Conservation (phyloP, 371 early-diverging fungal species). For the Zychaea mexicana region DNA sequence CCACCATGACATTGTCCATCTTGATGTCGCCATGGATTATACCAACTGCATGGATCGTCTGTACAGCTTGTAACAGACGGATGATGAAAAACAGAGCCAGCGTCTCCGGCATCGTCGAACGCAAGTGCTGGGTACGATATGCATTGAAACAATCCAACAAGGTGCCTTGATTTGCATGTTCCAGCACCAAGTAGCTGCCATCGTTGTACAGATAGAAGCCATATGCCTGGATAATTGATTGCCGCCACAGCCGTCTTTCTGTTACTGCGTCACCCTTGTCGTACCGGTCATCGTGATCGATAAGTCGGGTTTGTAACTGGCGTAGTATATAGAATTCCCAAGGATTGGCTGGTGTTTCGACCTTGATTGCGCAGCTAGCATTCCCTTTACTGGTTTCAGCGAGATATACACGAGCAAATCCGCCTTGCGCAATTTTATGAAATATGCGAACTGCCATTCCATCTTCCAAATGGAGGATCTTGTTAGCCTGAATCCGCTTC, state of each 20-base stretch:
- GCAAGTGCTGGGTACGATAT: constrained; percentile 2
- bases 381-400: constrained; percentile 8
- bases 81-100: constrained; percentile 29
- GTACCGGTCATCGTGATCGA: too few species aligned
- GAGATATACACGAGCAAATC: constrained; percentile 36
- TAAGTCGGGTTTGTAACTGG: constrained; percentile 18
- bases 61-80: constrained; percentile 27
- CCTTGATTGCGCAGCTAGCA: constrained; percentile 28
- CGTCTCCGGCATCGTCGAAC: constrained; percentile 35
- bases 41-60: constrained; percentile 27
- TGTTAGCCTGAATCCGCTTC: background rate
- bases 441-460: background rate
- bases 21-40: constrained; percentile 55
- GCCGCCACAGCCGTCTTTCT: background rate
- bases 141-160: constrained; percentile 38
- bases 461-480: background rate
- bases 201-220: constrained; percentile 21
- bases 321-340: constrained; percentile 51
- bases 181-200: constrained; percentile 35
- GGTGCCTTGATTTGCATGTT: constrained; percentile 27
- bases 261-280: too few species aligned
- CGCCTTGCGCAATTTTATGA: constrained; percentile 43
- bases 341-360: constrained; percentile 36
- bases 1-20: constrained; percentile 47
- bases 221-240: background rate